These are phyloP conservation scores for Coemansia sp. DNA, from an alignment of 192 early-diverging fungal genomes.

Conservation along the genomic window DNA sequence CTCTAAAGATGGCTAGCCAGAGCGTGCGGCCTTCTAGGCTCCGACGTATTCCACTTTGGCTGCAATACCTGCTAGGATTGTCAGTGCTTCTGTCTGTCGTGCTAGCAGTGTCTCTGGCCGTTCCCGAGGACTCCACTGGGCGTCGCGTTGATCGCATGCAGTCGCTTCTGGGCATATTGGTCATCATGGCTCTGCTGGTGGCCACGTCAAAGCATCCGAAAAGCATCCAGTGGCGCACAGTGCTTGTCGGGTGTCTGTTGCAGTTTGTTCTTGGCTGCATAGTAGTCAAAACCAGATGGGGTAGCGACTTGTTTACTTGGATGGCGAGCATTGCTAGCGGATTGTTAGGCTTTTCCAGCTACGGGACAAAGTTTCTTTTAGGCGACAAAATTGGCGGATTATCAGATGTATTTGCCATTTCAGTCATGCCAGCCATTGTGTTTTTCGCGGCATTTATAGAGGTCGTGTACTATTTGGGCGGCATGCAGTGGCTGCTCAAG, in stretches of 20 bases:
- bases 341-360: conserved; percentile 65
- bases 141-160: conserved; percentile 70
- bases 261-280: conserved; percentile 80
- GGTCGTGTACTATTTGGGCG: conserved; percentile 76
- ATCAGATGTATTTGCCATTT: conserved; percentile 56
- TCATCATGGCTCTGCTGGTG: conserved; percentile 52
- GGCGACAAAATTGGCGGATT: conserved; percentile 50
- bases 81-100: conserved; percentile 56
- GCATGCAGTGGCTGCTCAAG: conserved; percentile 74
- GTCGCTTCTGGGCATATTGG: conserved; percentile 64
- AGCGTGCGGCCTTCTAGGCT: conserved; percentile 1
- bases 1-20: not conserved
- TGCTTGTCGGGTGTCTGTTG: conserved; percentile 61
- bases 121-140: conserved; percentile 35
- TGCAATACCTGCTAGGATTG: conserved; percentile 53
- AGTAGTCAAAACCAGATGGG: conserved; percentile 67
- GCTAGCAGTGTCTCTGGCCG: conserved; percentile 40
- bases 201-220: conserved; percentile 59
- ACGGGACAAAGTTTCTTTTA: conserved; percentile 69
- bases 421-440: conserved; percentile 78
- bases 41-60: conserved; percentile 1
- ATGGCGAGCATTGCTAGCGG: conserved; percentile 52
- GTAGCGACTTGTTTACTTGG: conserved; percentile 70
- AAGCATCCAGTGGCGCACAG: conserved; percentile 70
- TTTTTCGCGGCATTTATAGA: conserved; percentile 86